Evolutionary conservation across 2,329 filamentous ascomycete species (phyloP).

Genomic region (Microdochium trichocladiopsis): DNA sequence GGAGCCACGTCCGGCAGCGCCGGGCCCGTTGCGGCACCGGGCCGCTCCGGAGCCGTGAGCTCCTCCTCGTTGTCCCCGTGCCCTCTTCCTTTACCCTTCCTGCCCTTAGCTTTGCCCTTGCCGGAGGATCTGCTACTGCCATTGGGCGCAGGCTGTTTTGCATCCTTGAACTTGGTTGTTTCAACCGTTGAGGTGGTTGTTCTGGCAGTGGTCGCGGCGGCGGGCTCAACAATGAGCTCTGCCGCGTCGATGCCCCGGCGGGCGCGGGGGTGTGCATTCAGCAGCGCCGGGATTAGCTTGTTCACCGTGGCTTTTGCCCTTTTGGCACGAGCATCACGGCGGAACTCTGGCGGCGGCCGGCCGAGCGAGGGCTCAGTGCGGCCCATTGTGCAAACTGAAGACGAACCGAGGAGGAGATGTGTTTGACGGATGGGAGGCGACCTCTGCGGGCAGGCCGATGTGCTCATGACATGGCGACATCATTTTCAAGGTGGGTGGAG

Average conservation of each 20-base stretch:
- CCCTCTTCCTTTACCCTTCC: neutral
- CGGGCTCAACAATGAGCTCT: constrained; percentile 34
- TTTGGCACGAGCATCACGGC: constrained; percentile 36
- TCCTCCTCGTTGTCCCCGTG: neutral
- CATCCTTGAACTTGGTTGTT: neutral
- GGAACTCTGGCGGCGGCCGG: constrained; percentile 18
- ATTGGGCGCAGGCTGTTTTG: too few species aligned
- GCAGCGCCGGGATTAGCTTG: constrained; percentile 48
- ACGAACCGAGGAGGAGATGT: neutral
- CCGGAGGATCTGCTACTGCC: neutral
- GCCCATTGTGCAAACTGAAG: constrained; percentile 12
- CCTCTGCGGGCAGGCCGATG: neutral
- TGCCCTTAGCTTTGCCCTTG: neutral
- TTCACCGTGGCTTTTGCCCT: constrained; percentile 50
- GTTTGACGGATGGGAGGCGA: neutral
- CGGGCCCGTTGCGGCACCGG: neutral
- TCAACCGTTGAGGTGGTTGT: neutral
- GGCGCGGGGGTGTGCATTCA: constrained; percentile 45
- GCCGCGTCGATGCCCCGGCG: constrained; percentile 44
- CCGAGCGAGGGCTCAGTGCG: constrained; percentile 20
- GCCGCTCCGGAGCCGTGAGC: constrained; percentile 1
- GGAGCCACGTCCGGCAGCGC: neutral
- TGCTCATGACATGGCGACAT: neutral
- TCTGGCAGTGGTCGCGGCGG: neutral
- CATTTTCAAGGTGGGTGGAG: neutral